phyloP scores from a whole-genome alignment of 1,284 basidiomycete species.

The Fomitiporia mediterranea region DNA sequence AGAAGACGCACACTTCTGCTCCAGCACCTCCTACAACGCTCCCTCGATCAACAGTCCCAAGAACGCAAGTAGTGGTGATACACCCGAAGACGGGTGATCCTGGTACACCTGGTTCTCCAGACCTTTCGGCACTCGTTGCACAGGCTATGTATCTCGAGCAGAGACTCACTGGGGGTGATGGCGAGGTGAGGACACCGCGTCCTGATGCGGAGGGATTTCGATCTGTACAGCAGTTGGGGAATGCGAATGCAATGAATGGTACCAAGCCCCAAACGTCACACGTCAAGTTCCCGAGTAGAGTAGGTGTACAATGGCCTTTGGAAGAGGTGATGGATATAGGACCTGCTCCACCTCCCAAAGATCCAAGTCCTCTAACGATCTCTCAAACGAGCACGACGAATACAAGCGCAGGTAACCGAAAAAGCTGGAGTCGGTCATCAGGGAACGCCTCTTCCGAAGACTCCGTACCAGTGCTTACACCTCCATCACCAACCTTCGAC shows the following conservation, averaged over 20 bases:
- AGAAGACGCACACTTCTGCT: constrained; percentile 1
- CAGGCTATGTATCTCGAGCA: constrained; percentile 19
- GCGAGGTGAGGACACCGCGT: background rate
- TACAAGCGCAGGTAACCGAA: constrained; percentile 2
- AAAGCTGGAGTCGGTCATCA: constrained; percentile 19
- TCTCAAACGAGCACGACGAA: background rate
- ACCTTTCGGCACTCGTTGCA: constrained; percentile 15
- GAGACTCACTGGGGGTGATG: constrained; percentile 10
- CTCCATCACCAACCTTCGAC: constrained; percentile 19
- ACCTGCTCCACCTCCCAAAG: constrained; percentile 12
- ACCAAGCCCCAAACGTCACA: background rate
- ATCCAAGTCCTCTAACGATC: background rate
- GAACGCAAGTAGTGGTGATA: constrained; percentile 8
- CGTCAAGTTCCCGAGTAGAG: background rate
- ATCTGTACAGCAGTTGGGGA: background rate
- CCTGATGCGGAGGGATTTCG: background rate
- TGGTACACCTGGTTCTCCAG: constrained; percentile 16
- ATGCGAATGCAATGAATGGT: background rate
- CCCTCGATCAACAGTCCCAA: background rate
- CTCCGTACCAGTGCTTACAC: constrained; percentile 16
- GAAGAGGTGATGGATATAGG: background rate
- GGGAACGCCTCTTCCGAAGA: constrained; percentile 19
- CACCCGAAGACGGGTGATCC: background rate
- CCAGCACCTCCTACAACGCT: background rate
- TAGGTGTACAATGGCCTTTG: background rate